Percentiles rank a stretch among this genome's conserved stretches.
Evolutionary conservation across 225 moss, liverwort and hornwort genomes (phyloP).

Genomic region (Sphagnum tenellum): DNA sequence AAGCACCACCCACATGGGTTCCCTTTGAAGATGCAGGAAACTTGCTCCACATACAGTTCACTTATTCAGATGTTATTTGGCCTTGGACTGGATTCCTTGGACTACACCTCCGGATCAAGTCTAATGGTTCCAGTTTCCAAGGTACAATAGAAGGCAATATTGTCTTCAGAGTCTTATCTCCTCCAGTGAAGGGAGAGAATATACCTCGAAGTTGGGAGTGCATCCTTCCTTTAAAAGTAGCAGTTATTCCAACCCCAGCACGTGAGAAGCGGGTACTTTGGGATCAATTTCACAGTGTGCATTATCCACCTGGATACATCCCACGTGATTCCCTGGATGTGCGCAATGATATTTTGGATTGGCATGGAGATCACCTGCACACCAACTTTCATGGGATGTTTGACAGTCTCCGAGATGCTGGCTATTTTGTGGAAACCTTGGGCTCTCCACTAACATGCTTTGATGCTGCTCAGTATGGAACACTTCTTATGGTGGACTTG

Average conservation of each 20-base stretch:
- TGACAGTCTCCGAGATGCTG: conserved; percentile 73
- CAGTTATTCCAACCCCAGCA: conserved; percentile 76
- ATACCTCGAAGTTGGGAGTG: conserved; percentile 56
- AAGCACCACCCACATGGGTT: conserved; percentile 54
- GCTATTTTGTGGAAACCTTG: conserved; percentile 72
- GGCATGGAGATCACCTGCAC: conserved; percentile 87
- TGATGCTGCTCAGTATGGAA: conserved; percentile 85
- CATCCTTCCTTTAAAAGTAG: conserved; percentile 62
- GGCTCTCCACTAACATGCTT: conserved; percentile 94
- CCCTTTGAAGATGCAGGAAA: conserved; percentile 46
- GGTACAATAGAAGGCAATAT: conserved; percentile 78
- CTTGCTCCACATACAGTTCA: conserved; percentile 60
- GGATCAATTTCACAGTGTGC: conserved; percentile 92
- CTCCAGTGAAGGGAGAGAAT: conserved; percentile 61
- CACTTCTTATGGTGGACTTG: conserved; percentile 88
- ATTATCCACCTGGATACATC: conserved; percentile 87
- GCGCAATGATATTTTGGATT: conserved; percentile 86
- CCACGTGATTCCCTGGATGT: conserved; percentile 90
- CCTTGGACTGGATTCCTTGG: conserved; percentile 95
- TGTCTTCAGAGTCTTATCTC: conserved; percentile 72
- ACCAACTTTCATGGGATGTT: conserved; percentile 96
- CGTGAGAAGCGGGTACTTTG: conserved; percentile 79
- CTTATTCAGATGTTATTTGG: conserved; percentile 90
- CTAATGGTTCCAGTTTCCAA: conserved; percentile 60
- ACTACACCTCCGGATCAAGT: conserved; percentile 68